Evolutionary conservation across 2,329 filamentous ascomycete species (phyloP), one percentile per base, ranked within the genome.

Genomic region (Dryadomyces sulphureus): DNA sequence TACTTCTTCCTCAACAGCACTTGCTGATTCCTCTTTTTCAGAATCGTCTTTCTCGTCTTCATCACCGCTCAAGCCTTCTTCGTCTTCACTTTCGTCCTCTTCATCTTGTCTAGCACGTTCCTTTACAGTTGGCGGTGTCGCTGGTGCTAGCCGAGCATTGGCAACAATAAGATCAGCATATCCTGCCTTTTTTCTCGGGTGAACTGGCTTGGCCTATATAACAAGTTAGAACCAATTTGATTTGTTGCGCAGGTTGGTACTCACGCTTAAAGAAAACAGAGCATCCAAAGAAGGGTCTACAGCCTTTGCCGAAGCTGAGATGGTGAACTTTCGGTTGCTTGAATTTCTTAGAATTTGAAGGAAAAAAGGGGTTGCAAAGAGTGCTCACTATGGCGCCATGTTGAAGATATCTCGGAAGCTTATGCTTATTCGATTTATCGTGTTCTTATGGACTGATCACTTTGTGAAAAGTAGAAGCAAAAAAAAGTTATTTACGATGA

Each of bases 261-360:
- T 45, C 72, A 86, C 82, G 68, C 83, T 87, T 48, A 72, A 68
- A 48, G 79, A 72, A 64, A 88, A 88, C 35, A 88, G 70, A 50
- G 80, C 78, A 56, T 79, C 71, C 53, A 88, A 67, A 47, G 70
- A 65, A 59, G 82, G 80, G 66, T 88, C 82, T 49, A 87, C 68
- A 49, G 70, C 68, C 60, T 74, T 74, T 47, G 66, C 62, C 32
- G 69, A 62, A 50, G 66, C 67, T 44, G 60, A 53, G 49, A 76
- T 54, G 14, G 48, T 8, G 2, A 45, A 48, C 35, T 51, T 52
- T 46, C 48, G 53, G 19, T 19, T 25, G 35, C n/a, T 11, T 24
- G 6, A 43, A 27, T n/a, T 7, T 6, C 38, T 43, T 24, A 46
- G 39, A n/a, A 19, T 17, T 7, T 17, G 12, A 17, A 25, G 16